Conservation (phyloP, 1,139 yeast genomes). For the Nadsonia starkeyi-henricii region DNA sequence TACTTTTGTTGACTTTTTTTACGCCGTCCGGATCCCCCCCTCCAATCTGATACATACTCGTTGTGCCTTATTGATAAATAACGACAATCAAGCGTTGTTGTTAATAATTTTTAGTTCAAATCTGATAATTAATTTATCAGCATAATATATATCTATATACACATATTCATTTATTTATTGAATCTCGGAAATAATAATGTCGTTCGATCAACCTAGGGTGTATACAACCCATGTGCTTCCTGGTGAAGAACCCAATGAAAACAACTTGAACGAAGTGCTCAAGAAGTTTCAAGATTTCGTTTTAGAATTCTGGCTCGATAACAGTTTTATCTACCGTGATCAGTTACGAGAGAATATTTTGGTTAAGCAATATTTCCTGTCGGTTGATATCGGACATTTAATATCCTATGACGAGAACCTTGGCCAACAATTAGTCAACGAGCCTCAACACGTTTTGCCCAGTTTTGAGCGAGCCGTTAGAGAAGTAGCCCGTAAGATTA, state of each 20-base stretch:
- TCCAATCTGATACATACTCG: no score
- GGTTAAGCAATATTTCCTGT: constrained; percentile 57
- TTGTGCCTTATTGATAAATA: no score
- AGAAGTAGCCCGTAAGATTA: constrained; percentile 75
- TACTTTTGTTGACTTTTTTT: no score
- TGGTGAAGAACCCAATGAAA: constrained; percentile 53
- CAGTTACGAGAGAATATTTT: constrained; percentile 80
- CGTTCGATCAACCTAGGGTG: constrained; percentile 67
- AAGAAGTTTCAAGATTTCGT: constrained; percentile 72
- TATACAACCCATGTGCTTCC: constrained; percentile 80
- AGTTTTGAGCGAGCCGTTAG: constrained; percentile 82
- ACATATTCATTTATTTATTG: no score
- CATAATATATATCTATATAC: no score
- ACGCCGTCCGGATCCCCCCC: no score
- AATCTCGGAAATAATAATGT: constrained; percentile 17
- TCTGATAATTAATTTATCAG: no score
- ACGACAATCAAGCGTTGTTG: no score
- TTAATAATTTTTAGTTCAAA: no score
- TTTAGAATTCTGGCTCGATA: constrained; percentile 71
- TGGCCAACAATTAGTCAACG: constrained; percentile 69
- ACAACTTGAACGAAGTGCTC: constrained; percentile 60
- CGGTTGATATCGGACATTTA: constrained; percentile 73
- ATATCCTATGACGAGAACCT: constrained; percentile 81
- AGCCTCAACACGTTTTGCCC: constrained; percentile 82
- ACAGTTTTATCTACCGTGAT: constrained; percentile 78